A percentile compares a stretch with the other conserved stretches of the same genome.
These are phyloP conservation scores for Aquilaria sinensis DNA, from an alignment of 345 rosid genomes.

Conservation along the genomic window DNA sequence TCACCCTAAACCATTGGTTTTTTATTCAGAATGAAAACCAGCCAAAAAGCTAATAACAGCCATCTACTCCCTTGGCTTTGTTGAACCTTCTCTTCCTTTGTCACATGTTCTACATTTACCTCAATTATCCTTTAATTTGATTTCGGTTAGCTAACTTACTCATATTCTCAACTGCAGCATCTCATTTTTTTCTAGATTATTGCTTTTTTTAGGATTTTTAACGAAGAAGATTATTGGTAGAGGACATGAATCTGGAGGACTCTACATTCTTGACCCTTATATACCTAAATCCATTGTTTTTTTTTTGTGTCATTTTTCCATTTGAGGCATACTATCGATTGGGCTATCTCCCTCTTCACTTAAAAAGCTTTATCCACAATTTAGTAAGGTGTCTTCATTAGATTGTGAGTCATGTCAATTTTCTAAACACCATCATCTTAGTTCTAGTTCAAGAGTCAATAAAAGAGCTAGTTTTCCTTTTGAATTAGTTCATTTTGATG, in stretches of 20 bases:
- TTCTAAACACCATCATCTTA: background rate
- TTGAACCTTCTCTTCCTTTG: too few species aligned
- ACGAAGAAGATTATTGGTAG: background rate
- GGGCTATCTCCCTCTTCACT: too few species aligned
- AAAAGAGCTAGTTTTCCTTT: constrained; percentile 6
- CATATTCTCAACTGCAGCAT: too few species aligned
- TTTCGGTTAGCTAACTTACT: too few species aligned
- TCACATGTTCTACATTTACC: too few species aligned
- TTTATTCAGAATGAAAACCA: too few species aligned
- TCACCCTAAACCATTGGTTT: too few species aligned
- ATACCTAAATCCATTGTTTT: background rate
- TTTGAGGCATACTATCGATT: background rate
- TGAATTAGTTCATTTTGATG: constrained; percentile 10
- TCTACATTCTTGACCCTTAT: background rate
- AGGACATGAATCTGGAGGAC: background rate
- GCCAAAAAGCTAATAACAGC: too few species aligned
- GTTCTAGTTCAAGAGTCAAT: background rate
- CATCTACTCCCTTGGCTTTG: too few species aligned
- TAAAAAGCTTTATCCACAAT: background rate
- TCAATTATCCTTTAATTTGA: too few species aligned
- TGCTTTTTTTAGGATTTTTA: too few species aligned
- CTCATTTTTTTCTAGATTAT: too few species aligned
- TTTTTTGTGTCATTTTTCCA: background rate
- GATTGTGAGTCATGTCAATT: constrained; percentile 12
- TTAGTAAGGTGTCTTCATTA: background rate